Conservation (phyloP, 2,329 filamentous ascomycete species). For the Calonectria pseudoturangicola region DNA sequence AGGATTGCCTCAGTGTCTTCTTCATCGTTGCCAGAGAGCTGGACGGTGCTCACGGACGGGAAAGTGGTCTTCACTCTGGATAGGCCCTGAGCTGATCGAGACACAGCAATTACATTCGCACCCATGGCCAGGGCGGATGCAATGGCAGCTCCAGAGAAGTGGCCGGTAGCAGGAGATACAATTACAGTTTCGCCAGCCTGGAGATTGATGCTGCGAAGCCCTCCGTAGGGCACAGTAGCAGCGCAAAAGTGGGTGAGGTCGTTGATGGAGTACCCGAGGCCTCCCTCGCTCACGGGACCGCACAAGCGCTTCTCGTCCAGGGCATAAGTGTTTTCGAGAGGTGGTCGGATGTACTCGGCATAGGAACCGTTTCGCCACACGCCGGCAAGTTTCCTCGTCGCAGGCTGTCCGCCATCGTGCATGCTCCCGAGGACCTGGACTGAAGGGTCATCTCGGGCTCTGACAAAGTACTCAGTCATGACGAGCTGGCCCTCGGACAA, state of each 20-base stretch:
- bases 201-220: conserved; percentile 64
- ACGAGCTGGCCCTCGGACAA: conserved; percentile 60
- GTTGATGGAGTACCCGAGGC: conserved; percentile 61
- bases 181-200: conserved; percentile 69
- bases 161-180: conserved; percentile 69
- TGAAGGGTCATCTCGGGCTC: conserved; percentile 56
- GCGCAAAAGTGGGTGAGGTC: conserved; percentile 62
- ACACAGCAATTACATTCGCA: conserved; percentile 70
- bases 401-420: conserved; percentile 53
- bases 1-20: conserved; percentile 61
- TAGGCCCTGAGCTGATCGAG: conserved; percentile 63
- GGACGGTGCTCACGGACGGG: conserved; percentile 61
- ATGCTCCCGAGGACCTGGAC: conserved; percentile 57
- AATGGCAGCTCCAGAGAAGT: conserved; percentile 68
- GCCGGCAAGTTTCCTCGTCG: conserved; percentile 53
- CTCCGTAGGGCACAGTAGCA: conserved; percentile 65
- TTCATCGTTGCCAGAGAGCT: conserved; percentile 62
- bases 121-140: conserved; percentile 69
- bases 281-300: conserved; percentile 41
- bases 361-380: conserved; percentile 58
- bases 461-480: conserved; percentile 56
- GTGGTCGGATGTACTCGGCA: conserved; percentile 56
- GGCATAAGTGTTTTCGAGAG: conserved; percentile 58
- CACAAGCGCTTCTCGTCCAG: conserved; percentile 58
- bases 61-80: conserved; percentile 54